Base-by-base conservation (phyloP, 495 filamentous ascomycete genomes). In the Achaetomiella virescens region DNA sequence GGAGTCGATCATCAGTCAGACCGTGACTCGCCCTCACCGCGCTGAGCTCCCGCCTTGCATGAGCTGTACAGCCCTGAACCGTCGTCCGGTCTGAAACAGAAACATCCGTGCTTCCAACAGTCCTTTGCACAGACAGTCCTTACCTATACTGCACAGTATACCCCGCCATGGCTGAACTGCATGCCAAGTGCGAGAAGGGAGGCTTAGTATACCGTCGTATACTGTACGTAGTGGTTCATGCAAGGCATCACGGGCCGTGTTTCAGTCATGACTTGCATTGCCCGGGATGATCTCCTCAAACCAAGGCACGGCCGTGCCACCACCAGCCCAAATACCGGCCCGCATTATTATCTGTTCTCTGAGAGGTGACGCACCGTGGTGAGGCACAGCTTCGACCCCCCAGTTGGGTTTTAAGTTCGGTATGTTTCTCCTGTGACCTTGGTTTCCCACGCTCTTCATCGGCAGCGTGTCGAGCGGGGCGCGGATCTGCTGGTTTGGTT, bases 61-160 rank as follows among this genome's bases (percentile, higher is more conserved):
- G n/a, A n/a, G n/a, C n/a, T n/a, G 20, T 14, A 5, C 20, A 9
- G 20, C 10, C 41, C 17, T 21, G 43, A 44, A 4, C 27, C 27
- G n/a, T n/a, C n/a, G n/a, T 31, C 27, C 27, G 5, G 9, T 53
- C 48, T 29, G 42, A 55, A 55, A 62, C 52, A 31, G 60, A 62
- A 62, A 62, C 60, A 59, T 61, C 59, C 46, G 48, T 47, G 52
- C 58, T n/a, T 27, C 22, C 10, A 22, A 24, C 36, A 37, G 45
- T 20, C 12, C 18, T n/a, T n/a, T n/a, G n/a, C n/a, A n/a, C n/a
- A n/a, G n/a, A n/a, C n/a, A n/a, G n/a, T n/a, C n/a, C n/a, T n/a
- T n/a, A n/a, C n/a, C n/a, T n/a, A n/a, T n/a, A n/a, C n/a, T n/a
- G n/a, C n/a, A n/a, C n/a, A n/a, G n/a, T n/a, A n/a, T 17, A 17